Evolutionary conservation across 1,284 basidiomycete genomes (phyloP), one percentile per base, ranked within the genome.

Genomic region (Cryptococcus jaspeensis): DNA sequence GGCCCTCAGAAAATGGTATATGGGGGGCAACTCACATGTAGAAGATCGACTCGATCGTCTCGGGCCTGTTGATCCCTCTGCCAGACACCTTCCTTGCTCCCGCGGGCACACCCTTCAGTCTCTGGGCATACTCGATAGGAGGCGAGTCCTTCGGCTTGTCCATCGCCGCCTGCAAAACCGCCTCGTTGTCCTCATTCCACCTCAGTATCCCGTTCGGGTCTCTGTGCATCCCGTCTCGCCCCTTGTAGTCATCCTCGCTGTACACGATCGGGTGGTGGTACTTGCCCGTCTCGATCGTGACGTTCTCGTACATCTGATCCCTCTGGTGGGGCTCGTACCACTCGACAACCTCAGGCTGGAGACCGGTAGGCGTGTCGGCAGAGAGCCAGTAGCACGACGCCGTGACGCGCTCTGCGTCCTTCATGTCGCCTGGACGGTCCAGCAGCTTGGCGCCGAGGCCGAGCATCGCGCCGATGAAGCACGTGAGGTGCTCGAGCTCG

Each of bases 41-140:
- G 58, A 82, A 80, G 32, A 83, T 80, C 23, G 74, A 79, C 72
- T 84, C 83, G 66, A 84, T 83, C 16, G 82, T 82, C 67, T 84
- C 82, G 16, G 83, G 83, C 8, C 82, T 70, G 50, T 80, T 79
- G 45, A 78, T 67, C 40, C 78, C 78, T 51, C 69, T 62, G 3
- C 56, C 52, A 16, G 62, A 57, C 5, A 65, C 63, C 39, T 63
- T 62, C 25, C 56, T 65, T 1, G 68, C 50, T 0, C 78, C 79
- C 6, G 72, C 63, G 2, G 73, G 73, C 11, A 44, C 53, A 0
- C 77, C 76, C 20, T 62, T 69, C 23, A 76, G 53, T 37, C 69
- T 71, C 22, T 50, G 72, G 64, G 47, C 72, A 61, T 67, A 76
- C 58, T 42, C 69, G 65, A 59, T 50, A 38, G 45, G 77, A 64